Evolutionary conservation across 2,329 filamentous ascomycete species (phyloP).

Genomic region (Trichoderma sp.): DNA sequence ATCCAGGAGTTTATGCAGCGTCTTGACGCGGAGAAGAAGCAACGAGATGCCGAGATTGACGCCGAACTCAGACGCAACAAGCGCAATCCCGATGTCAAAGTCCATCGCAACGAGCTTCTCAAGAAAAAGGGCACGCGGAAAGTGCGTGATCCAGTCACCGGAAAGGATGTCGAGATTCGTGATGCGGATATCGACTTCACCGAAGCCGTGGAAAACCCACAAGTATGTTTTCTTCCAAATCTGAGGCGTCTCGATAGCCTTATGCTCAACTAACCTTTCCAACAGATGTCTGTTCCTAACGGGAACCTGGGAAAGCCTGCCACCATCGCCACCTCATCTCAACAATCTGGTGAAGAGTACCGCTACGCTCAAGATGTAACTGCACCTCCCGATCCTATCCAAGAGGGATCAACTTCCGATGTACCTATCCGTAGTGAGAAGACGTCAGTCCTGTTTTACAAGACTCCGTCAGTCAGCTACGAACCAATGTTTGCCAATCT

Average conservation of each 20-base stretch:
- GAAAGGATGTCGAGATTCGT: constrained; percentile 80
- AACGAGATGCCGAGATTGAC: constrained; percentile 71
- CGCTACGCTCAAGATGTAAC: constrained; percentile 83
- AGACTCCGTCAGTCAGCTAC: constrained; percentile 84
- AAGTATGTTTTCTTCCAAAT: constrained; percentile 42
- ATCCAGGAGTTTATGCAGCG: constrained; percentile 79
- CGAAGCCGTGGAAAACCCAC: constrained; percentile 68
- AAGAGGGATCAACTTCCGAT: constrained; percentile 80
- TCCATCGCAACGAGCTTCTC: constrained; percentile 42
- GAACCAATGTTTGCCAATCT: constrained; percentile 80
- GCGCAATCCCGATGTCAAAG: constrained; percentile 37
- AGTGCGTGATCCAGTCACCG: constrained; percentile 87
- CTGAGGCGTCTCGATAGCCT: neutral
- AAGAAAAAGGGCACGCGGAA: constrained; percentile 56
- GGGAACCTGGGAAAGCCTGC: constrained; percentile 78
- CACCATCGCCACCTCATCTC: constrained; percentile 66
- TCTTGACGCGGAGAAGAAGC: constrained; percentile 75
- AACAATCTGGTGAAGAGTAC: constrained; percentile 76
- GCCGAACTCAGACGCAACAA: constrained; percentile 45
- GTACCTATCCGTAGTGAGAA: constrained; percentile 95
- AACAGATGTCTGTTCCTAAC: constrained; percentile 78
- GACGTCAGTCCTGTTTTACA: constrained; percentile 94
- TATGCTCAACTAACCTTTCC: neutral
- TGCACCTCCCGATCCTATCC: constrained; percentile 83
- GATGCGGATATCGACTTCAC: constrained; percentile 71